Base-by-base conservation (phyloP, 2,329 filamentous ascomycete species). In the Knoxdaviesia capensis region DNA sequence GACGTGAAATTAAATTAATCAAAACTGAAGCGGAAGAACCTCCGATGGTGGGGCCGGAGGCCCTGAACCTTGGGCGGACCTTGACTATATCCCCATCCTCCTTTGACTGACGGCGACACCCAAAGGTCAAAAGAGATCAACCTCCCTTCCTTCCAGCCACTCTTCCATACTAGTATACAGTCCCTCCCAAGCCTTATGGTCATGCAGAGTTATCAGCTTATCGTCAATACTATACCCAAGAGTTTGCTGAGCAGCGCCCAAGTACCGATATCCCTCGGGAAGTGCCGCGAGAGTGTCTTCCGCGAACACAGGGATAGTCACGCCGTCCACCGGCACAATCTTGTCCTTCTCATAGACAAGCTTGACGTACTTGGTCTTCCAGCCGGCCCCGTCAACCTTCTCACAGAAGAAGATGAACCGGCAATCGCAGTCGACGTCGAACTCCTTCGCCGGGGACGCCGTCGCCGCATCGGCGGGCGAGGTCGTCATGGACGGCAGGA, bases 261-360 rank as follows among this genome's bases (percentile, higher is more conserved):
- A 59, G 48, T 63, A 64, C 47, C 55, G 55, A 55, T 68, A 68
- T 1, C 64, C 65, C 44, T 57, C 52, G 5, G 64, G 64, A 44
- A 61, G 64, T 35, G 46, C 51, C 6, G 51, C 53, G 39, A 68
- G 53, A 38, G 59, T 54, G 8, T 59, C 56, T 30, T 48, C 41
- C n/a, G 53, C 44, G 46, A 68, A 64, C 1, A 34, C 43, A 0
- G 64, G 64, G 10, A 53, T 53, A 5, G 52, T 52, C 47, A 49
- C 52, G 34, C 65, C 64, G 47, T 66, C 59, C 34, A 61, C 59
- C 4, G 64, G 56, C 3, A 66, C 56, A 31, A 68, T 51, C 54
- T 64, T 66, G 54, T 68, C 64, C 53, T 66, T 66, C 46, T 66
- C 64, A 50, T 66, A 65, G 47, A 65, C 58, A 41, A 66, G 54